A percentile compares a stretch with the other conserved stretches of the same genome.
Evolutionary conservation across 2,329 filamentous ascomycete species (phyloP).

Genomic region (Celoporthe dispersa): DNA sequence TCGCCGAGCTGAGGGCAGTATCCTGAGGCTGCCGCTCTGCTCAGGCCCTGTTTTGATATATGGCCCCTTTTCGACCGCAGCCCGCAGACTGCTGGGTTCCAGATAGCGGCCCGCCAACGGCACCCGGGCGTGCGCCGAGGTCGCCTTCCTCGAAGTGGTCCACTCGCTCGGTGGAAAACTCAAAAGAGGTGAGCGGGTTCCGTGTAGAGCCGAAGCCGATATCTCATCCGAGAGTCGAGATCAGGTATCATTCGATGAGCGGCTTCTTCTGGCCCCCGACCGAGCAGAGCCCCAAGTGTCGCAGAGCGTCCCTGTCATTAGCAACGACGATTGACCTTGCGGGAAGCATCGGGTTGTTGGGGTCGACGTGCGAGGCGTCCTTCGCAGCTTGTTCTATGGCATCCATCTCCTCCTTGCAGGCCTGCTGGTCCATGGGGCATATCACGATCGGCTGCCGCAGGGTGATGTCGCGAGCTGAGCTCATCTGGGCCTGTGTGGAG

Average conservation of each 20-base stretch:
- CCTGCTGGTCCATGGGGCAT: conserved; percentile 91
- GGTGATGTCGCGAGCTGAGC: conserved; percentile 83
- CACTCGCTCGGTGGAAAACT: neutral
- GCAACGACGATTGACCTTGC: conserved; percentile 80
- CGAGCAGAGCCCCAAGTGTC: conserved; percentile 65
- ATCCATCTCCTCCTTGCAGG: conserved; percentile 98
- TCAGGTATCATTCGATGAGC: conserved; percentile 59
- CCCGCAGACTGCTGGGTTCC: neutral
- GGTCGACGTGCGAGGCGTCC: conserved; percentile 85
- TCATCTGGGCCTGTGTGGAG: conserved; percentile 75
- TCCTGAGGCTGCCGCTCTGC: neutral
- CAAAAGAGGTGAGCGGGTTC: neutral
- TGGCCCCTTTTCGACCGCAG: neutral
- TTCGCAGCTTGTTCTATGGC: conserved; percentile 95
- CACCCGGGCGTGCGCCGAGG: neutral
- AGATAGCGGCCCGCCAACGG: neutral
- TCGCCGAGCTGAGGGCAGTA: neutral
- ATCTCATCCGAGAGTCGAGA: neutral
- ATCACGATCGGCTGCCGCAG: conserved; percentile 94
- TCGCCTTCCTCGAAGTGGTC: neutral
- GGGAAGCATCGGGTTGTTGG: conserved; percentile 91
- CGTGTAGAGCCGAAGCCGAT: neutral
- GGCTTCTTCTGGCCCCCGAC: conserved; percentile 69
- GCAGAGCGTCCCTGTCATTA: conserved; percentile 69
- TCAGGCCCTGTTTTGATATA: neutral